These are phyloP conservation scores for Rhizodiscina lignyota DNA, from an alignment of 495 filamentous ascomycete genomes.

Conservation along the genomic window DNA sequence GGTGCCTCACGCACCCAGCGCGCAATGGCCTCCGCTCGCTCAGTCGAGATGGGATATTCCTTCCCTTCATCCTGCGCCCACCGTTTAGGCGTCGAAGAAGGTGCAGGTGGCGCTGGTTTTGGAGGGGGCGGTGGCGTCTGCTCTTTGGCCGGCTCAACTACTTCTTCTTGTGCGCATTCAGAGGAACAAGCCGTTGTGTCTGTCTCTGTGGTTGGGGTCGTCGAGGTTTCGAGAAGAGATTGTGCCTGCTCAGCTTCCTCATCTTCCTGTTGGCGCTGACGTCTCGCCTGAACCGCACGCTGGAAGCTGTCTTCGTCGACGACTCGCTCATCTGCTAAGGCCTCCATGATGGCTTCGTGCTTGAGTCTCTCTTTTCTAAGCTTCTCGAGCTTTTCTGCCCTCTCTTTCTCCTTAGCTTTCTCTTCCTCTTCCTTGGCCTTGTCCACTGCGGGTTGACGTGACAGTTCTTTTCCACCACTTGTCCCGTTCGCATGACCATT, in stretches of 20 bases:
- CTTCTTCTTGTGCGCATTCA: background rate
- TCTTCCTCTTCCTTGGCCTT: background rate
- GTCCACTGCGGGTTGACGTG: too few relatives aligned
- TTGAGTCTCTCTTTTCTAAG: conserved; percentile 39
- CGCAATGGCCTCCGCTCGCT: conserved; percentile 47
- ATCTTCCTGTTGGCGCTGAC: conserved; percentile 34
- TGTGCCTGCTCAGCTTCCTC: conserved; percentile 16
- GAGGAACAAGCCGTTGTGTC: background rate
- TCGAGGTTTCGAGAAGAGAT: conserved; percentile 2
- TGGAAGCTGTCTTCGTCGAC: conserved; percentile 47
- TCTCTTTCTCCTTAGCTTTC: conserved; percentile 1
- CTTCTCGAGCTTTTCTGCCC: conserved; percentile 7
- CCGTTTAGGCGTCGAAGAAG: conserved; percentile 13
- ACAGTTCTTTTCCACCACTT: too few relatives aligned
- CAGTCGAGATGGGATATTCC: conserved; percentile 52
- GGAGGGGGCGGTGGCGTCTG: conserved; percentile 1
- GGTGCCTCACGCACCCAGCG: conserved; percentile 56
- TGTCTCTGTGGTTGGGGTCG: background rate
- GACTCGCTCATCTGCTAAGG: conserved; percentile 45
- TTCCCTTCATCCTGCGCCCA: conserved; percentile 49
- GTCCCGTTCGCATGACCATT: conserved; percentile 4
- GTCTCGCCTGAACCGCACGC: conserved; percentile 39
- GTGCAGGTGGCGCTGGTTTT: conserved; percentile 1
- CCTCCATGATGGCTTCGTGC: conserved; percentile 47
- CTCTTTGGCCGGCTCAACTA: background rate